Conservation (phyloP, 192 early-diverging fungal species). For the Pilaira anomala region DNA sequence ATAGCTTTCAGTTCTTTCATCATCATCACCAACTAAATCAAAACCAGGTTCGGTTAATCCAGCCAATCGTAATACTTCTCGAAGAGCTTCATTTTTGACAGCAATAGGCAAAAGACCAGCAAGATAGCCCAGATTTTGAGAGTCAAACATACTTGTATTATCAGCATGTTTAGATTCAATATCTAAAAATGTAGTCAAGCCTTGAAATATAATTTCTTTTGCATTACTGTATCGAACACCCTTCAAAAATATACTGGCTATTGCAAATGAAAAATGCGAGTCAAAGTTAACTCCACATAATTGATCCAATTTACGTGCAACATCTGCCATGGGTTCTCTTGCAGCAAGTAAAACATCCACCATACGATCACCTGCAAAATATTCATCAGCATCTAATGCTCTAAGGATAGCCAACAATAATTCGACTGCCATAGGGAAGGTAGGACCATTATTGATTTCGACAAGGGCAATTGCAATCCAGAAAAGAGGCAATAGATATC, state of each 20-base stretch:
- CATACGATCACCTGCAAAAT: slow-evolving; percentile 70
- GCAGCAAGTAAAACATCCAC: slow-evolving; percentile 69
- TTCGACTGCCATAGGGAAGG: slow-evolving; percentile 71
- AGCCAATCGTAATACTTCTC: slow-evolving; percentile 51
- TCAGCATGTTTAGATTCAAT: slow-evolving; percentile 57
- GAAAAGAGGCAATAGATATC: slow-evolving; percentile 82
- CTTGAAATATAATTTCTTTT: slow-evolving; percentile 67
- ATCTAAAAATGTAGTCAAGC: slow-evolving; percentile 71
- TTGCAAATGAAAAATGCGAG: slow-evolving; percentile 83
- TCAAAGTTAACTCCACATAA: slow-evolving; percentile 79
- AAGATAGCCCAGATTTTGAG: slow-evolving; percentile 66
- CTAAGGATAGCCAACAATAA: slow-evolving; percentile 71
- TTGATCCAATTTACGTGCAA: slow-evolving; percentile 69
- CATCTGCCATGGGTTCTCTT: slow-evolving; percentile 68
- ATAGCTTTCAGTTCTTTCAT: slow-evolving; percentile 33
- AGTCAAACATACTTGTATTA: slow-evolving; percentile 15
- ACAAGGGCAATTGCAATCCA: slow-evolving; percentile 88
- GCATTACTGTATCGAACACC: slow-evolving; percentile 77
- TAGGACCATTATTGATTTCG: slow-evolving; percentile 79
- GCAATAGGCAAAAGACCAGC: slow-evolving; percentile 80
- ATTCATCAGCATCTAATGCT: slow-evolving; percentile 69
- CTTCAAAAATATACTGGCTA: slow-evolving; percentile 76
- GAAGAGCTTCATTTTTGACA: slow-evolving; percentile 66
- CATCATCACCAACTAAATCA: slow-evolving; percentile 12
- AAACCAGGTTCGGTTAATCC: slow-evolving; percentile 47